Percentiles rank a stretch among this genome's conserved stretches.
These are phyloP conservation scores for Alectoria sarmentosa DNA, from an alignment of 495 filamentous ascomycete species.

Conservation along the genomic window DNA sequence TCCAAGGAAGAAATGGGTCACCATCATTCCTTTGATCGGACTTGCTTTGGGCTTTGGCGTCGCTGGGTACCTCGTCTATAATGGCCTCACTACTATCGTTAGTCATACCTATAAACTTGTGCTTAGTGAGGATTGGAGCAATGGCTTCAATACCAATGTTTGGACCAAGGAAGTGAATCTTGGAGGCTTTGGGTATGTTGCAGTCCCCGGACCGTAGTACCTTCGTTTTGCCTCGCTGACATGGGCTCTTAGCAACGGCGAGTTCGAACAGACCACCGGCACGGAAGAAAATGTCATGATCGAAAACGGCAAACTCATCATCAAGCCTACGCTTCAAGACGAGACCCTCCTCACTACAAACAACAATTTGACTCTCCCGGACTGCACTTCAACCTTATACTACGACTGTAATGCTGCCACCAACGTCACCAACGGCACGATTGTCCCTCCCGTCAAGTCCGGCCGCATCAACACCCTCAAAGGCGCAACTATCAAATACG, in stretches of 20 bases:
- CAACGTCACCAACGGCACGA: constrained; percentile 62
- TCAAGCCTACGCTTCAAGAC: constrained; percentile 73
- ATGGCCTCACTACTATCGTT: constrained; percentile 58
- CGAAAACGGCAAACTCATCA: constrained; percentile 58
- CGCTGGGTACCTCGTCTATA: constrained; percentile 61
- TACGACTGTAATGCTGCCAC: constrained; percentile 58
- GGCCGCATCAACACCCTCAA: constrained; percentile 67
- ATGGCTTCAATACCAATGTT: constrained; percentile 50
- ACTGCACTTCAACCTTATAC: constrained; percentile 58
- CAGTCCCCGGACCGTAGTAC: neutral
- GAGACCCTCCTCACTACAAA: constrained; percentile 53
- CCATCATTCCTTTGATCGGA: constrained; percentile 66
- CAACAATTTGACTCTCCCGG: constrained; percentile 52
- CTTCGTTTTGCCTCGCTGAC: constrained; percentile 19
- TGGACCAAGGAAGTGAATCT: constrained; percentile 72
- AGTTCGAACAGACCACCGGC: constrained; percentile 70
- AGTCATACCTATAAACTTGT: constrained; percentile 66
- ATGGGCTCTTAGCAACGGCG: constrained; percentile 53
- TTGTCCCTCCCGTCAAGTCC: constrained; percentile 73
- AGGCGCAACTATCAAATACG: constrained; percentile 67
- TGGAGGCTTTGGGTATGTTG: constrained; percentile 71
- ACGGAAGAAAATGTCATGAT: constrained; percentile 66
- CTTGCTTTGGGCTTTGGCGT: constrained; percentile 57
- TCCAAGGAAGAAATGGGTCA: constrained; percentile 78
- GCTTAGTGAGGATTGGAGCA: constrained; percentile 60